A percentile compares a stretch with the other conserved stretches of the same genome.
These are phyloP conservation scores for Lachnum nothofagi DNA, from an alignment of 2,329 filamentous ascomycete species.

Conservation along the genomic window DNA sequence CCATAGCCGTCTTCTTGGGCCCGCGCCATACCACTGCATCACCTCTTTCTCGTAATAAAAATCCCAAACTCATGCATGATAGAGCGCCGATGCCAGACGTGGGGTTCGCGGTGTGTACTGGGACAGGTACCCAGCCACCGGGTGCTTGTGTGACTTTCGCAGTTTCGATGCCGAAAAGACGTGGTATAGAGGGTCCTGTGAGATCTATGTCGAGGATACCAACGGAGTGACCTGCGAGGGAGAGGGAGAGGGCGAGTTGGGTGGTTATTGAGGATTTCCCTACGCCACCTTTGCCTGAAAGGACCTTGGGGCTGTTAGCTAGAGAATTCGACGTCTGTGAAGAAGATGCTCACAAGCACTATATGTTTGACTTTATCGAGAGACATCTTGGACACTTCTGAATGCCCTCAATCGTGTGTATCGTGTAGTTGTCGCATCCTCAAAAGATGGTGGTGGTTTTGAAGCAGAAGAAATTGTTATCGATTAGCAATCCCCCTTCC, in stretches of 20 bases:
- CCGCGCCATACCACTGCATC: slow-evolving; percentile 97
- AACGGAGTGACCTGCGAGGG: slow-evolving; percentile 78
- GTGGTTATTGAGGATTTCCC: slow-evolving; percentile 98
- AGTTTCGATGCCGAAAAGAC: slow-evolving; percentile 84
- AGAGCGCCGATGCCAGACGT: slow-evolving; percentile 55
- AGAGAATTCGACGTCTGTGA: background rate
- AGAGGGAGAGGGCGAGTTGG: slow-evolving; percentile 85
- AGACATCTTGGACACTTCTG: slow-evolving; percentile 47
- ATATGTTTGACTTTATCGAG: slow-evolving; percentile 70
- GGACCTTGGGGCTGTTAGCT: slow-evolving; percentile 45
- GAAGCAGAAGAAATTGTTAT: slow-evolving; percentile 20
- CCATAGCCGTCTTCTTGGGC: slow-evolving; percentile 98
- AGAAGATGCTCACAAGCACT: slow-evolving; percentile 55
- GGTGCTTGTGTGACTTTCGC: slow-evolving; percentile 88
- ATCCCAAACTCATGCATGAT: slow-evolving; percentile 87
- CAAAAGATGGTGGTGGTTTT: background rate
- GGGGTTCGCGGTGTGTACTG: slow-evolving; percentile 63
- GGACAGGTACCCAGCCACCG: slow-evolving; percentile 85
- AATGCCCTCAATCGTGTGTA: slow-evolving; percentile 3
- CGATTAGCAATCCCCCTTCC: slow-evolving; percentile 29
- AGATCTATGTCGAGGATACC: slow-evolving; percentile 95
- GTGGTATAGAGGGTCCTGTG: slow-evolving; percentile 92
- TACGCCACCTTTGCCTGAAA: slow-evolving; percentile 96
- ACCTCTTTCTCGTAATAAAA: slow-evolving; percentile 74
- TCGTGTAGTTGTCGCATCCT: slow-evolving; percentile 15